Evolutionary conservation across 2,329 filamentous ascomycete genomes (phyloP), one percentile per base, ranked within the genome.

Genomic region (Ophiobolus disseminans): DNA sequence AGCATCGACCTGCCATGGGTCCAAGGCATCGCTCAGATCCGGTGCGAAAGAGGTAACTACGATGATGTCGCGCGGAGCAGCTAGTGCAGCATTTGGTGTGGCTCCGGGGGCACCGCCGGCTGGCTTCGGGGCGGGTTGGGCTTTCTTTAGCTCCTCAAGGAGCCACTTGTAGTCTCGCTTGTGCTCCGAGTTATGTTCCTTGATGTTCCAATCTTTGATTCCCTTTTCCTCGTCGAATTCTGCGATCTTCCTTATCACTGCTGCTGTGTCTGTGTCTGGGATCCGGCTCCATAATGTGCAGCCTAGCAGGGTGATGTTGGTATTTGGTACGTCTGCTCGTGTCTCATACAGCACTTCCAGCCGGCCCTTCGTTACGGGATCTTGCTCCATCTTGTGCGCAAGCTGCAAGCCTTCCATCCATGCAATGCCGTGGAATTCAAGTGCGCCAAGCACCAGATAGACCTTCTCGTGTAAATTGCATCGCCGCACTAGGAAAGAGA

Each of bases 41-140:
- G 83, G 83, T 2, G 82, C 81, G 58, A 86, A 83, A 43, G 86
- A 82, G 0, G 82, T 86, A 0, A 80, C 75, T 0, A 86, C 75
- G 0, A 86, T 48, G 5, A 84, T 51, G 5, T 45, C 39, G 6
- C 37, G 19, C n/a, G 45, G 22, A 5, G 34, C 36, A 8, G 45
- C 28, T 5, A 45, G 32, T 10, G 50, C 43, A 5, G 48, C 40
- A 6, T 39, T 37, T n/a, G 41, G 42, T 39, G 55, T 32, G 20
- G 11, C 20, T 26, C 34, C 21, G n/a, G 55, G 26, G 46, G 34
- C 58, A 30, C 20, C 20, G n/a, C 28, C 40, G 2, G 40, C 20
- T 45, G 40, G 43, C 48, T 38, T 26, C 53, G 56, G 26, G 26
- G 41, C 17, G 41, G 47, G 36, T 50, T 40, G 36, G 53, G 59